A percentile compares a stretch with the other conserved stretches of the same genome.
phyloP scores from a whole-genome alignment of 345 rosid genomes.

The Passiflora organensis region DNA sequence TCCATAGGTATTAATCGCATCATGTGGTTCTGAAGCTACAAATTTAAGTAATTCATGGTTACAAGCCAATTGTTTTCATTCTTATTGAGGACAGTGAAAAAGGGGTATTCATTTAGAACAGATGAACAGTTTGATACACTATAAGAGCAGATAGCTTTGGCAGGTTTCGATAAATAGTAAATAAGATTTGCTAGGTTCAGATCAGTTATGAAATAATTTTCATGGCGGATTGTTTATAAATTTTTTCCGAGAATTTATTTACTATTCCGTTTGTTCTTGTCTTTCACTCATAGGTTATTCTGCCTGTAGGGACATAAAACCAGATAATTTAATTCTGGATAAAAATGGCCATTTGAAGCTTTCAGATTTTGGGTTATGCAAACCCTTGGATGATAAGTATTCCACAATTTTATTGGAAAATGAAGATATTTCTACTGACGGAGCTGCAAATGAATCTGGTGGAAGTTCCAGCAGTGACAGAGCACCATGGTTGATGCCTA shows the following conservation, averaged over 20 bases:
- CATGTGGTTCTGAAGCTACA: too few species aligned
- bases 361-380: conserved; percentile 98
- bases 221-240: background rate
- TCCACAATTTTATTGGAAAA: conserved; percentile 75
- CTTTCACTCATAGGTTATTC: conserved; percentile 18
- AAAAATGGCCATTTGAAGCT: conserved; percentile 95
- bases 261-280: background rate
- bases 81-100: too few species aligned
- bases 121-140: too few species aligned
- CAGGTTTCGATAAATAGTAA: too few species aligned
- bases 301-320: conserved; percentile 85
- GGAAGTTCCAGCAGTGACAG: conserved; percentile 32
- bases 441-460: conserved; percentile 37
- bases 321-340: conserved; percentile 92
- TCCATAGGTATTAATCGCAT: conserved; percentile 16
- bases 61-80: too few species aligned
- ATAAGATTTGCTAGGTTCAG: background rate
- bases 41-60: too few species aligned
- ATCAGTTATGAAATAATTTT: background rate
- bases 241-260: background rate
- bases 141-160: too few species aligned
- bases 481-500: conserved; percentile 83
- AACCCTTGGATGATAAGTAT: conserved; percentile 90
- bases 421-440: conserved; percentile 54
- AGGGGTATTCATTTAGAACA: too few species aligned